Evolutionary conservation across 2,329 filamentous ascomycete genomes (phyloP), one percentile per base, ranked within the genome.

Genomic region (Hypomyces perniciosus): DNA sequence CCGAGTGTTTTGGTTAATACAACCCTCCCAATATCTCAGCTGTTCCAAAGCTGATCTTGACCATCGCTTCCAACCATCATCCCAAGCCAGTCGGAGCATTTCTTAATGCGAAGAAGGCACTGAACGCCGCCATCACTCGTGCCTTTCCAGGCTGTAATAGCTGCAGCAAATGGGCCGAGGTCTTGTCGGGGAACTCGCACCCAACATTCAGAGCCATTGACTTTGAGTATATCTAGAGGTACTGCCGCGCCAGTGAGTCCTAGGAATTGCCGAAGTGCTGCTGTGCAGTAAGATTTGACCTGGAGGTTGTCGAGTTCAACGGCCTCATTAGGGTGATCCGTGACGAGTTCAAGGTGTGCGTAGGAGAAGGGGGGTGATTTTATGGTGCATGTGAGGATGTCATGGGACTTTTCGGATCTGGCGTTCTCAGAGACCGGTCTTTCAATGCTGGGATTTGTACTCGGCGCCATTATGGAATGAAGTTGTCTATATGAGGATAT

Each of bases 221-320:
- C 70, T 58, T 83, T 81, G 33, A 92, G 74, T 20, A 91, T 80
- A 61, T 92, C 88, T 50, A 90, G 63, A 1, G 83, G 71, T 4
- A 91, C 83, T 8, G 80, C 81, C 2, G 76, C 69, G 8, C 88
- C 88, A 0, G 80, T 83, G 13, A 81, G 68, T 20, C 88, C 88
- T 1, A 92, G 78, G 59, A 88, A 90, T 54, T 86, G 79, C 1
- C 72, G 73, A 6, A 92, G 70, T 0, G 86, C 83, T 1, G 77
- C 66, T 2, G 78, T 80, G 57, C 86, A 79, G 61, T 86, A 83
- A 0, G 81, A 72, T 33, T 80, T 80, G 13, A 79, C 73, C 35
- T 83, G 83, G 3, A 90, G 69, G 3, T 75, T 70, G 65, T 90
- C 86, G 5, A 88, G 69, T 13, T 53, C 55, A 20, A 54, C 45